Evolutionary conservation across 1,284 basidiomycete genomes (phyloP).

Genomic region (Ceratobasidium sp.): DNA sequence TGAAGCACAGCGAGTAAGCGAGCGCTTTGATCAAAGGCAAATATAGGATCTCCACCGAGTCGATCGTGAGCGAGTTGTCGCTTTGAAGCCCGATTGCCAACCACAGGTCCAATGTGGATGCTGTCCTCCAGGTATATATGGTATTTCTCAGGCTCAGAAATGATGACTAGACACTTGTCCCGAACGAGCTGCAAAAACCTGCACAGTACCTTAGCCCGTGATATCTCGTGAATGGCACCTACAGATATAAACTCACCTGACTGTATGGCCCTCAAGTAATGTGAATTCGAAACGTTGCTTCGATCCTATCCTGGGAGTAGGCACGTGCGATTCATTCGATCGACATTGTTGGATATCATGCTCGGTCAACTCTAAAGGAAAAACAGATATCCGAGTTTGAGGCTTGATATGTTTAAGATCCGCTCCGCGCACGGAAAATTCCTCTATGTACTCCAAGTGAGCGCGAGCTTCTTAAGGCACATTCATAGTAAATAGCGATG

Average conservation of each 20-base stretch:
- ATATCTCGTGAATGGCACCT: no score
- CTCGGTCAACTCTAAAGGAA: slow-evolving; percentile 45
- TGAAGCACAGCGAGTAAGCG: neutral
- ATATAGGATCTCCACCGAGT: slow-evolving; percentile 6
- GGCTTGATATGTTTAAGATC: neutral
- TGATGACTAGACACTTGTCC: slow-evolving; percentile 26
- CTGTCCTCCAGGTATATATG: slow-evolving; percentile 30
- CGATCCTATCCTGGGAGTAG: neutral
- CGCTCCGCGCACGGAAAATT: neutral
- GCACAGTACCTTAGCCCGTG: no score
- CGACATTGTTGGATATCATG: slow-evolving; percentile 38
- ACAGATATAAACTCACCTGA: no score
- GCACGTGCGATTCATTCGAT: slow-evolving; percentile 28
- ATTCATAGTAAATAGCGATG: no score
- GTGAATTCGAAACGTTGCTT: slow-evolving; percentile 24
- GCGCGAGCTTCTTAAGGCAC: no score
- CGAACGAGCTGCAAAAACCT: slow-evolving; percentile 24
- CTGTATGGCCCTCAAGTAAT: neutral
- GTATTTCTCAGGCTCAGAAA: neutral
- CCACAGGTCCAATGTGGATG: neutral
- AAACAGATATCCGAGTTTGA: slow-evolving; percentile 15
- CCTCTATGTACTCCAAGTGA: no score
- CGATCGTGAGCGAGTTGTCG: slow-evolving; percentile 10
- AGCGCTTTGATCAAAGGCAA: slow-evolving; percentile 27
- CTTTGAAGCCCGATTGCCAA: neutral